These are phyloP conservation scores for Stemphylium beticola DNA, from an alignment of 2,329 filamentous ascomycete genomes.

Conservation along the genomic window DNA sequence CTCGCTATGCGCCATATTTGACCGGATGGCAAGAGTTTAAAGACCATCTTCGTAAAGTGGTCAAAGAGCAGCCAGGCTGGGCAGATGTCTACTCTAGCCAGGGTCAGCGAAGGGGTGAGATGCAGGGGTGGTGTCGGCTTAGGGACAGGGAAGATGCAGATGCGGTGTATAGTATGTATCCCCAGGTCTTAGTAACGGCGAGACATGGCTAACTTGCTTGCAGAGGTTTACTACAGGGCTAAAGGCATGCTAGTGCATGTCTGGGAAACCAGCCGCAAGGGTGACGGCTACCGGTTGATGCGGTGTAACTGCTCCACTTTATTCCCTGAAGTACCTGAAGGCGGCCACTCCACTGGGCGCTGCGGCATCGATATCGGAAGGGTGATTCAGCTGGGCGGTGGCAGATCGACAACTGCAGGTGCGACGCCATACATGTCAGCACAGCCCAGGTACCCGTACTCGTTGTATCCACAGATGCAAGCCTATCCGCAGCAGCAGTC, in stretches of 20 bases:
- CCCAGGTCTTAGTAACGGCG: conserved; percentile 5
- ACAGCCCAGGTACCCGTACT: conserved; percentile 31
- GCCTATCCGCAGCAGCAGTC: conserved; percentile 21
- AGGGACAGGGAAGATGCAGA: conserved; percentile 44
- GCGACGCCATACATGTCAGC: conserved; percentile 24
- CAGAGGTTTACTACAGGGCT: conserved; percentile 31
- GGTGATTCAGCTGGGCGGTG: conserved; percentile 30
- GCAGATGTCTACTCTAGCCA: conserved; percentile 39
- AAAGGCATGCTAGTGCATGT: conserved; percentile 41
- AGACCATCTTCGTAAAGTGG: conserved; percentile 42
- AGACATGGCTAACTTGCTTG: neutral
- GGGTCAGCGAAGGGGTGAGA: conserved; percentile 35
- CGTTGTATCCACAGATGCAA: conserved; percentile 28
- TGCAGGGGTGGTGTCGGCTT: conserved; percentile 47
- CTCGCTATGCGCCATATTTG: conserved; percentile 35
- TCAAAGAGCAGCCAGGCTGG: conserved; percentile 48
- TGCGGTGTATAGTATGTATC: conserved; percentile 35
- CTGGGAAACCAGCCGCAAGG: conserved; percentile 40
- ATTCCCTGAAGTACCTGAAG: conserved; percentile 33
- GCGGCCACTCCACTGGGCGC: conserved; percentile 34
- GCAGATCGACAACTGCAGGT: conserved; percentile 7
- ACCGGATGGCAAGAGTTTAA: conserved; percentile 48
- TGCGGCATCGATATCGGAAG: conserved; percentile 40
- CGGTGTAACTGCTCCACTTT: conserved; percentile 44
- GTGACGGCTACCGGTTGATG: conserved; percentile 33